Base-by-base conservation (phyloP, 2,329 filamentous ascomycete species). In the Cordyceps javanica region DNA sequence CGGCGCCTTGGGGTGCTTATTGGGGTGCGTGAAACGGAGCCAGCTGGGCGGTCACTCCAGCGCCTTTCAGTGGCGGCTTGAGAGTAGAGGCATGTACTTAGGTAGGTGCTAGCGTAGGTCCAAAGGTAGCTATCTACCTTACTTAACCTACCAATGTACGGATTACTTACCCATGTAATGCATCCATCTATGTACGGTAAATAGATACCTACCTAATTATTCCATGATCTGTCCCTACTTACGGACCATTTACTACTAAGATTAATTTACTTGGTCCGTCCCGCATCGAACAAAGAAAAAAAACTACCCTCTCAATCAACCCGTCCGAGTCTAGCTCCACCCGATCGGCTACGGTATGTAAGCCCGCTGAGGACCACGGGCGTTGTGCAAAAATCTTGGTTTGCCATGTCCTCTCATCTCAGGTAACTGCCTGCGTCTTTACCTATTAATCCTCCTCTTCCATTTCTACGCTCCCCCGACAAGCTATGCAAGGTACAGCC, bases 1-100 rank as follows among this genome's bases (percentile, higher is more conserved):
- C 23, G 21, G 23, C 11, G 42, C 14, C 21, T 5, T 39, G n/a
- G n/a, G n/a, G n/a, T 23, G 46, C 13, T 10, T 13, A 16, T 30
- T 28, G 5, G 23, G 14, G 23, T 38, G 32, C 16, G 54, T 50
- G 36, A 44, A 39, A 57, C 45, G 45, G n/a, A 38, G n/a, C n/a
- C 28, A 36, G n/a, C 30, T 39, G 13, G 42, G 53, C 46, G 46
- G 16, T 26, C 38, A 21, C 44, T 5, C 30, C 19, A 23, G 44
- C n/a, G 21, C 38, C 51, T 25, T n/a, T 32, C 38, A 39, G 51
- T 54, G 49, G 49, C 49, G n/a, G n/a, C n/a, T n/a, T n/a, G n/a
- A n/a, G n/a, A n/a, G n/a, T n/a, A n/a, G n/a, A n/a, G n/a, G n/a
- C n/a, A n/a, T n/a, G n/a, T n/a, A n/a, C n/a, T n/a, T n/a, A n/a